Evolutionary conservation across 176 grass and related monocot genomes (phyloP), one percentile per base, ranked within the genome.

Genomic region (Calamus simplicifolius): DNA sequence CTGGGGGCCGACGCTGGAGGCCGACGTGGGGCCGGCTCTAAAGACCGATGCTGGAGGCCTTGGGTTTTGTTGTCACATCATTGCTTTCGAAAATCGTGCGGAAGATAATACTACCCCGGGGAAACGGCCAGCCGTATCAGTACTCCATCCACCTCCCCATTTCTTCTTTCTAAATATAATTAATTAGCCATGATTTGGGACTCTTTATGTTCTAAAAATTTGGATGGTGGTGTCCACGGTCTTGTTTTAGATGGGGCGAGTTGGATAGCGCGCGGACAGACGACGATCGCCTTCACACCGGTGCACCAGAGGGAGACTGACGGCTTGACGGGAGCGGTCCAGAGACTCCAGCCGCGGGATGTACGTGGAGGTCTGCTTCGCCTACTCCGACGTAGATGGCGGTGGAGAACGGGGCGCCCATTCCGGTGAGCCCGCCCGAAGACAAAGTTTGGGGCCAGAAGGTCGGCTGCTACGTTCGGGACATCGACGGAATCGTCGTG

Each of bases 231-330:
- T 49, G 6, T 23, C 21, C 21, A 23, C 1, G 21, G 21, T 23
- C 1, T 23, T 1, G 21, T 23, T 35, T 35, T 35, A 89, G 83
- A 72, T 90, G 83, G 91, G 92, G 83, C 49, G 83, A 88, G 80
- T 70, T 96, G 68, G 87, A 87, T 49, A 96, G 78, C 53, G n/a
- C n/a, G n/a, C n/a, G 87, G 92, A 19, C 51, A 58, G n/a, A 90
- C 87, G 64, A 88, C 92, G 13, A 82, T 91, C 59, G 84, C 84
- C 10, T 88, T 90, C 92, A 90, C 92, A 62, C 78, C 81, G 29
- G 63, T 63, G 50, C 92, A 82, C 72, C 92, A 97, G 80, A 53
- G 75, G 64, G 87, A 90, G 73, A 96, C 80, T 23, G 86, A 90
- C 27, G 71, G 4, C 2, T 27, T 86, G 5, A 85, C 83, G 0